A percentile compares a stretch with the other conserved stretches of the same genome.
Conservation (phyloP, 2,329 filamentous ascomycete genomes). For the Fusarium haematococcum region DNA sequence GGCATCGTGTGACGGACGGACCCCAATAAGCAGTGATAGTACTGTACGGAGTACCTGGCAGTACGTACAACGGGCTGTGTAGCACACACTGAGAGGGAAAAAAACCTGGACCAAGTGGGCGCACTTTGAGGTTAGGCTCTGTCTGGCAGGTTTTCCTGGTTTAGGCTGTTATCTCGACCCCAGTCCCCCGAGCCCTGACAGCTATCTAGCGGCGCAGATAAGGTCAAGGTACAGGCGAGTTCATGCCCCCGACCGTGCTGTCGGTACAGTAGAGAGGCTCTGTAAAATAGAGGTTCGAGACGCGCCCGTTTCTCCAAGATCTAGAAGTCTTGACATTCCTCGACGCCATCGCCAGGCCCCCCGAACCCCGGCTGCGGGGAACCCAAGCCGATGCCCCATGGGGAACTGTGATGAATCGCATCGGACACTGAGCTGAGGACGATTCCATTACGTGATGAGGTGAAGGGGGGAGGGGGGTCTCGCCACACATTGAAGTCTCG, state of each 20-base stretch:
- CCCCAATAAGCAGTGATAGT: conserved; percentile 17
- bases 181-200: conserved; percentile 6
- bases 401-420: conserved; percentile 21
- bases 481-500: background rate
- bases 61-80: background rate
- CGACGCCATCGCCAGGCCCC: background rate
- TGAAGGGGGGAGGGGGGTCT: background rate
- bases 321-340: conserved; percentile 2
- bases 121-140: conserved; percentile 22
- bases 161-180: conserved; percentile 35
- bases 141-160: conserved; percentile 10
- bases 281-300: background rate
- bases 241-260: background rate
- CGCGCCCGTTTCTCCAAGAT: background rate
- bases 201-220: background rate
- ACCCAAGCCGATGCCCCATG: conserved; percentile 28
- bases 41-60: conserved; percentile 16
- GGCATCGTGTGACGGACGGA: conserved; percentile 22
- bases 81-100: conserved; percentile 1
- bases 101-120: conserved; percentile 30
- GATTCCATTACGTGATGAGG: conserved; percentile 39
- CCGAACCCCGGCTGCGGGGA: conserved; percentile 23
- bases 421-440: background rate
- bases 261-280: background rate
- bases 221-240: background rate